Evolutionary conservation across 352 stramenopile genomes (phyloP).

Genomic region (Paralagenidium karlingii): DNA sequence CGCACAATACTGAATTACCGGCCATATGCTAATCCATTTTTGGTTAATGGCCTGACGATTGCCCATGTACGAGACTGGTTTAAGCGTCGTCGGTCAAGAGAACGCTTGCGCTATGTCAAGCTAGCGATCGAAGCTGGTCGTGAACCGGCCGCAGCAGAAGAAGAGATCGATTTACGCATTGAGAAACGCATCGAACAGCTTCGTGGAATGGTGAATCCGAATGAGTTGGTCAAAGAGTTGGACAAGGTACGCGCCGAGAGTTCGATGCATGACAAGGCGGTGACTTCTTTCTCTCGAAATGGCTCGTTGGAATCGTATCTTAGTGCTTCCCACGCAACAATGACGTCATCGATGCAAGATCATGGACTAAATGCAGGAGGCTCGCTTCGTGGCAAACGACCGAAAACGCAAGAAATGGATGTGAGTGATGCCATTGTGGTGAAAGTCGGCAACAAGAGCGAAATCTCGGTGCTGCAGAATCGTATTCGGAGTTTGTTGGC

Average conservation of each 20-base stretch:
- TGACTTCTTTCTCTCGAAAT: conserved; percentile 40
- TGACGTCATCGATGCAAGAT: neutral
- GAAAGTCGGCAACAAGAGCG: conserved; percentile 41
- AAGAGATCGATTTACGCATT: conserved; percentile 66
- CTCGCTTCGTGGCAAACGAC: conserved; percentile 24
- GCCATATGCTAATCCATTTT: conserved; percentile 57
- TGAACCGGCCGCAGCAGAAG: conserved; percentile 42
- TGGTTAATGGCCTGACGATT: conserved; percentile 40
- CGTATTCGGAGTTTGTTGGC: conserved; percentile 50
- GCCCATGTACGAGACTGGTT: conserved; percentile 77
- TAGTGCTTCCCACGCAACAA: conserved; percentile 23
- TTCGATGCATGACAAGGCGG: conserved; percentile 50
- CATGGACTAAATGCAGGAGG: no score
- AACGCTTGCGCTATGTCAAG: conserved; percentile 67
- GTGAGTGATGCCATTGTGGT: conserved; percentile 49
- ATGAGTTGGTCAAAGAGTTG: conserved; percentile 71
- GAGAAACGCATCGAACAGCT: conserved; percentile 68
- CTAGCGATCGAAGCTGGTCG: conserved; percentile 49
- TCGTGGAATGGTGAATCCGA: conserved; percentile 45
- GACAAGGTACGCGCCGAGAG: conserved; percentile 54
- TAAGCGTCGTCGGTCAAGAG: conserved; percentile 66
- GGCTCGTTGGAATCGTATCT: conserved; percentile 46
- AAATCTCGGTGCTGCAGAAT: conserved; percentile 58
- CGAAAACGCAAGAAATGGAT: conserved; percentile 46
- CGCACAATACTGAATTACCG: conserved; percentile 73